Percentiles rank a stretch among this genome's conserved stretches.
Conservation (phyloP, 441 rosid species). For the Eugenia klotzschiana region DNA sequence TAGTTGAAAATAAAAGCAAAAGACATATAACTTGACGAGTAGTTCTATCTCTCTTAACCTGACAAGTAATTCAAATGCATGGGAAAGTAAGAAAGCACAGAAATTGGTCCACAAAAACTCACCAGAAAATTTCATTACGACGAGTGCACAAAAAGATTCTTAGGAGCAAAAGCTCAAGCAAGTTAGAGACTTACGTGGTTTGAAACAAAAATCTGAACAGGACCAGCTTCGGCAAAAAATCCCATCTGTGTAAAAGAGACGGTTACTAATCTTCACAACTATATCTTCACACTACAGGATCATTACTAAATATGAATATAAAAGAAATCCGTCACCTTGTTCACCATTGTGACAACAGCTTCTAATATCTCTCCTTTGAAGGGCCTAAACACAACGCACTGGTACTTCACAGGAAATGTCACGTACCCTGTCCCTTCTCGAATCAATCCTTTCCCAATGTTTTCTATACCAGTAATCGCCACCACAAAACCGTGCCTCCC, state of each 20-base stretch:
- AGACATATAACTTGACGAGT: background rate
- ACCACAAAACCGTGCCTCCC: slow-evolving; percentile 89
- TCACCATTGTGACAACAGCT: slow-evolving; percentile 86
- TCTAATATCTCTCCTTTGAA: slow-evolving; percentile 86
- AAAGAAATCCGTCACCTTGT: slow-evolving; percentile 29
- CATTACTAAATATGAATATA: background rate
- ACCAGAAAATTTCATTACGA: background rate
- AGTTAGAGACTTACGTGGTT: slow-evolving; percentile 49
- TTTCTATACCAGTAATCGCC: slow-evolving; percentile 76
- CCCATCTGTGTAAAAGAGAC: slow-evolving; percentile 50
- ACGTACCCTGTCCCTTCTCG: slow-evolving; percentile 82
- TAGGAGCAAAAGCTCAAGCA: background rate
- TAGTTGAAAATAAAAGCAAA: background rate
- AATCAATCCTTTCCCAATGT: slow-evolving; percentile 73
- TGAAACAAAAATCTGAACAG: slow-evolving; percentile 88
- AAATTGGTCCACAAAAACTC: background rate
- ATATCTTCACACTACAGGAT: background rate
- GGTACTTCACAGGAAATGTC: slow-evolving; percentile 74
- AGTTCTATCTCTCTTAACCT: background rate
- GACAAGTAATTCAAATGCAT: background rate
- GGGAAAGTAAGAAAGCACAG: background rate
- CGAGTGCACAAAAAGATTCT: background rate
- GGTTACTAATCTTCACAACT: background rate
- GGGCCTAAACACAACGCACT: slow-evolving; percentile 81
- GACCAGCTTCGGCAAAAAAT: slow-evolving; percentile 88